Percentiles rank a stretch among this genome's conserved stretches.
Conservation (phyloP, 2,329 filamentous ascomycete species). For the Chaetomium globosum region DNA sequence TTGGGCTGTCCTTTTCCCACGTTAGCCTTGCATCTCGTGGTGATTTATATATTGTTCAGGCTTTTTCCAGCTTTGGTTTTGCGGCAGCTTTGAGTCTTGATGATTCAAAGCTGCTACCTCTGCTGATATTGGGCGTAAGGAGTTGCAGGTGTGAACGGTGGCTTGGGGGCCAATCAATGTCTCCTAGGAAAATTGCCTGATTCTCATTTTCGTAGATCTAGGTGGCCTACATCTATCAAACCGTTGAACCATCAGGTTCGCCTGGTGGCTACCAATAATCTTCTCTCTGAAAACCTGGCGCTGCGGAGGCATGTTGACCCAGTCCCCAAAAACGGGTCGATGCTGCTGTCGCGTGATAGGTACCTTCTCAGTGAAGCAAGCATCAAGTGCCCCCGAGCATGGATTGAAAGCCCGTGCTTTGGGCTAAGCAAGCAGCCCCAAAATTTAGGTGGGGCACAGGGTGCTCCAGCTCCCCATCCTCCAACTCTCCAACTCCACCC, state of each 20-base stretch:
- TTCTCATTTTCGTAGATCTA: background rate
- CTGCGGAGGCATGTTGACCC: background rate
- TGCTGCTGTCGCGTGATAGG: no score
- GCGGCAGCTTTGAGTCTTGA: background rate
- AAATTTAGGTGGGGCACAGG: background rate
- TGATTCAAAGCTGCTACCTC: background rate
- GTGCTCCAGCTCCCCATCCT: background rate
- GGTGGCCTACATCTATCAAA: background rate
- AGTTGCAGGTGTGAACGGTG: background rate
- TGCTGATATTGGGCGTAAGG: slow-evolving; percentile 1
- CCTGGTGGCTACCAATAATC: background rate
- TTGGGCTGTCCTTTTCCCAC: background rate
- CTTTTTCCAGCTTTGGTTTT: background rate
- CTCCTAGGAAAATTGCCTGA: background rate
- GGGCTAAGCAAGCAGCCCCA: background rate
- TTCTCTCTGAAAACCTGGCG: background rate
- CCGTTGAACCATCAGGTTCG: background rate
- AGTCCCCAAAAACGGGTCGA: background rate
- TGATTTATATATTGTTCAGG: background rate
- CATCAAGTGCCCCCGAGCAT: no score
- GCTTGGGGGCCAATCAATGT: background rate
- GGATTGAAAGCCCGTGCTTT: no score
- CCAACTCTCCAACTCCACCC: slow-evolving; percentile 3
- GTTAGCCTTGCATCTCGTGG: background rate
- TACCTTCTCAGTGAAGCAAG: no score